Evolutionary conservation across 768 basidiomycete species (phyloP).

Genomic region (Amanita pseudoporphyria): DNA sequence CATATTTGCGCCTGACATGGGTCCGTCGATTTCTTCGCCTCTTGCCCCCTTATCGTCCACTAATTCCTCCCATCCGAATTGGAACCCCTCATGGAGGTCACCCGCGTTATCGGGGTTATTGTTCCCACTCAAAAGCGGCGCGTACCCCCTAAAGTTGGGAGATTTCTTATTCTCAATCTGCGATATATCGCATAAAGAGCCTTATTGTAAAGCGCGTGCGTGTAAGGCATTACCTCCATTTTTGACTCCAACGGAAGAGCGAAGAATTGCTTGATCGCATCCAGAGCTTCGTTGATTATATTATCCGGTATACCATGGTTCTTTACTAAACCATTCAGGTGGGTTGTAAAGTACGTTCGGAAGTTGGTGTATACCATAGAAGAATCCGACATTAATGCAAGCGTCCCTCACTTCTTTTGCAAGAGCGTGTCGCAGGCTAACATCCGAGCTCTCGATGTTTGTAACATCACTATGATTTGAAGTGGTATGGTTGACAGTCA

Average conservation of each 20-base stretch:
- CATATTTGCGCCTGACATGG: conserved; percentile 63
- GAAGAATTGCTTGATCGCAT: conserved; percentile 56
- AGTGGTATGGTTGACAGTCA: background rate
- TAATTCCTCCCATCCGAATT: conserved; percentile 65
- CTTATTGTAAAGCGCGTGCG: background rate
- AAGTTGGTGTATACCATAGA: conserved; percentile 46
- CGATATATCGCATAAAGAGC: background rate
- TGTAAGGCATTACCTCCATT: conserved; percentile 40
- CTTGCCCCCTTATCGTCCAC: conserved; percentile 21
- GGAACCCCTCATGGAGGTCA: conserved; percentile 88
- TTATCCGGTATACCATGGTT: conserved; percentile 66
- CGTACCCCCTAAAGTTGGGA: conserved; percentile 72
- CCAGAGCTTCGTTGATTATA: conserved; percentile 34
- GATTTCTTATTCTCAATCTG: conserved; percentile 63
- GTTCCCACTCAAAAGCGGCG: conserved; percentile 59
- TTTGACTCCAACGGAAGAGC: conserved; percentile 51
- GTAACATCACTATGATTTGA: conserved; percentile 32
- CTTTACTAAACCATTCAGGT: conserved; percentile 35
- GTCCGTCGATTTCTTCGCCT: conserved; percentile 23
- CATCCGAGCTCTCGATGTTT: conserved; percentile 27
- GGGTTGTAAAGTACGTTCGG: background rate
- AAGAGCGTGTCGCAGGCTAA: conserved; percentile 29
- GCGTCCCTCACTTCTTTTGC: conserved; percentile 60
- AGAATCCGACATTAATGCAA: conserved; percentile 77
- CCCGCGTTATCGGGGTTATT: conserved; percentile 70